Percentiles rank a stretch among this genome's conserved stretches.
These are phyloP conservation scores for Emmonsiellopsis sp. DNA, from an alignment of 2,329 filamentous ascomycete species.

Conservation along the genomic window DNA sequence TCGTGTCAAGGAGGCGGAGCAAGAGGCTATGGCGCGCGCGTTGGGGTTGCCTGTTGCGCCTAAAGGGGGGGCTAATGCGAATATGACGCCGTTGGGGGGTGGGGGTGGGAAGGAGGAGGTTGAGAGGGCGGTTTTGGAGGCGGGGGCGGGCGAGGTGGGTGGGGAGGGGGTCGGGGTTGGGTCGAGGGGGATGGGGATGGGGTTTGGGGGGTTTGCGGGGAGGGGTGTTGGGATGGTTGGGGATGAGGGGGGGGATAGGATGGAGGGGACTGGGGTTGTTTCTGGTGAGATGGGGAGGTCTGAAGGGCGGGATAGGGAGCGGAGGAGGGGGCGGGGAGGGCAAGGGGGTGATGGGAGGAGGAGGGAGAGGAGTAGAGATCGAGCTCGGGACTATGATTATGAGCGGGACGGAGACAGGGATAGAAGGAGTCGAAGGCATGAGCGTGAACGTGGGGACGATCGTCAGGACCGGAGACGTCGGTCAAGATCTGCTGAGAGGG, in stretches of 20 bases:
- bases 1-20: conserved; percentile 80
- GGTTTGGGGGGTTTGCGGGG: conserved; percentile 24
- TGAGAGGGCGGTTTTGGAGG: conserved; percentile 43
- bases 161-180: conserved; percentile 15
- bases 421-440: conserved; percentile 37
- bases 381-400: conserved; percentile 8
- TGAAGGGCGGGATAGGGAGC: conserved; percentile 27
- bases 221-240: conserved; percentile 19
- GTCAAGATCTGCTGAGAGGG: conserved; percentile 14
- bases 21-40: conserved; percentile 78
- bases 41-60: conserved; percentile 67
- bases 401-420: conserved; percentile 25
- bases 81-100: conserved; percentile 52
- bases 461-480: conserved; percentile 26
- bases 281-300: conserved; percentile 17
- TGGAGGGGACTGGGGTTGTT: conserved; percentile 19
- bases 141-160: conserved; percentile 22
- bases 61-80: conserved; percentile 53
- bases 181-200: conserved; percentile 25
- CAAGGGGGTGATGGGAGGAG: conserved; percentile 24
- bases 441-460: conserved; percentile 20
- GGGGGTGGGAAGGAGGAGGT: conserved; percentile 41
- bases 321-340: conserved; percentile 24
- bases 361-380: conserved; percentile 20
- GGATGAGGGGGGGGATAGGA: conserved; percentile 20